Evolutionary conservation across 495 filamentous ascomycete genomes (phyloP).

Genomic region (Cercophora sp.): DNA sequence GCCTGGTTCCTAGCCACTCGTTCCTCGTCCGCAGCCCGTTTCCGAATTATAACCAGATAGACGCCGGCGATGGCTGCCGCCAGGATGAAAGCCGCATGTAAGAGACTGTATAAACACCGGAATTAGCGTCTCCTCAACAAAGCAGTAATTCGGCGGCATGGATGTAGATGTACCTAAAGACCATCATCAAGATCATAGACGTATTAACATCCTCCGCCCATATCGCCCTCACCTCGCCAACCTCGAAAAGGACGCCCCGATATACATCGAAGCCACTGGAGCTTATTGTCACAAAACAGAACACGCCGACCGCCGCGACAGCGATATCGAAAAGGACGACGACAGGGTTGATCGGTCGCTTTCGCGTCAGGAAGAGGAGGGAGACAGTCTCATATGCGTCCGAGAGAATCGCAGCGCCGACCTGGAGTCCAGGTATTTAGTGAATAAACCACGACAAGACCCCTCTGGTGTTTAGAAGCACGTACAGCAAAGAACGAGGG

Average conservation of each 20-base stretch:
- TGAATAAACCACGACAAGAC: not conserved
- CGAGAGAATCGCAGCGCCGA: conserved; percentile 10
- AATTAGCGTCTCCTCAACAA: not conserved
- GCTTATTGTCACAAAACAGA: conserved; percentile 25
- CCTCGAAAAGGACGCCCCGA: not conserved
- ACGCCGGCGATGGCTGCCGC: conserved; percentile 17
- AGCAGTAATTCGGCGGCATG: not conserved
- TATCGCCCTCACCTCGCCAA: not conserved
- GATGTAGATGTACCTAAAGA: conserved; percentile 16
- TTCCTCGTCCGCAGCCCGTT: not conserved
- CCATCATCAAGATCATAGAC: conserved; percentile 30
- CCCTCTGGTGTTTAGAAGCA: not conserved
- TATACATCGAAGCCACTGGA: conserved; percentile 5
- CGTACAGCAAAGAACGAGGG: conserved; percentile 27
- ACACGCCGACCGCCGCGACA: conserved; percentile 16
- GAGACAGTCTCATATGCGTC: conserved; percentile 22
- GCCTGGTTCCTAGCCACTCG: conserved; percentile 14
- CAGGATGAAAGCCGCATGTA: conserved; percentile 21
- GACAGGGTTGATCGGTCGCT: conserved; percentile 20
- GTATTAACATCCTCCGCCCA: conserved; percentile 22
- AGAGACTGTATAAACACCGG: conserved; percentile 7
- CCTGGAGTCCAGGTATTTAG: conserved; percentile 2
- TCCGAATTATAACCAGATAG: conserved; percentile 3
- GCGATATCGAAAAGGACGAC: conserved; percentile 18
- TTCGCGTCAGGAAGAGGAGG: conserved; percentile 13